Conservation (phyloP, 1,284 basidiomycete genomes). For the Puccinia novopanici region DNA sequence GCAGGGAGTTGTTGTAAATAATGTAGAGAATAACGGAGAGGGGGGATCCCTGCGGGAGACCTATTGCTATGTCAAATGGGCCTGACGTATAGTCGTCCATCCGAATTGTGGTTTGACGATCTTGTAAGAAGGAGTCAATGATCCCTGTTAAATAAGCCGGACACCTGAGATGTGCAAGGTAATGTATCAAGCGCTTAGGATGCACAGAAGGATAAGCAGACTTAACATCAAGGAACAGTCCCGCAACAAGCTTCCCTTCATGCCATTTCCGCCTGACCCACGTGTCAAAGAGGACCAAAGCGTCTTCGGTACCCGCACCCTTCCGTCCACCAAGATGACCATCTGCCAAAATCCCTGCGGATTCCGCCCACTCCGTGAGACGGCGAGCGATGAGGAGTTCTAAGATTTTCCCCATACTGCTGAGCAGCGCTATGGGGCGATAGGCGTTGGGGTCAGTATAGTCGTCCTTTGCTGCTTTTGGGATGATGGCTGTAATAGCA, state of each 20-base stretch:
- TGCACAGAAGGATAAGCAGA: conserved; percentile 12
- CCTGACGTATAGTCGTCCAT: neutral
- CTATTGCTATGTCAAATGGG: neutral
- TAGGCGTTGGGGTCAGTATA: neutral
- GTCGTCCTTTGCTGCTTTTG: neutral
- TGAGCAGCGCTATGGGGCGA: neutral
- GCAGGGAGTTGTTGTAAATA: conserved; percentile 14
- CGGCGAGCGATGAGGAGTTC: neutral
- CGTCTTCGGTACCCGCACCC: neutral
- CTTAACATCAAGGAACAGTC: neutral
- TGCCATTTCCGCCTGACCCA: neutral
- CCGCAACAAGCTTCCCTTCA: neutral
- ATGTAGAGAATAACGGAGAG: conserved; percentile 20
- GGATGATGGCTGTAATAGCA: neutral
- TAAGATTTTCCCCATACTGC: neutral
- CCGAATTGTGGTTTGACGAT: neutral
- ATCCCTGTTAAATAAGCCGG: neutral
- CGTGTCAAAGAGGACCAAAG: neutral
- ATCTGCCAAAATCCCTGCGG: too few relatives aligned
- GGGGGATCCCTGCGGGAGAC: conserved; percentile 24
- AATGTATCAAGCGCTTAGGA: neutral
- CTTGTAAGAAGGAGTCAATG: neutral
- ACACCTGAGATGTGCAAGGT: neutral
- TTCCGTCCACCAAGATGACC: conserved; percentile 6
- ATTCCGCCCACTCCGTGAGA: neutral